These are phyloP conservation scores for Suillus sp. DNA, from an alignment of 768 basidiomycete genomes.

Conservation along the genomic window DNA sequence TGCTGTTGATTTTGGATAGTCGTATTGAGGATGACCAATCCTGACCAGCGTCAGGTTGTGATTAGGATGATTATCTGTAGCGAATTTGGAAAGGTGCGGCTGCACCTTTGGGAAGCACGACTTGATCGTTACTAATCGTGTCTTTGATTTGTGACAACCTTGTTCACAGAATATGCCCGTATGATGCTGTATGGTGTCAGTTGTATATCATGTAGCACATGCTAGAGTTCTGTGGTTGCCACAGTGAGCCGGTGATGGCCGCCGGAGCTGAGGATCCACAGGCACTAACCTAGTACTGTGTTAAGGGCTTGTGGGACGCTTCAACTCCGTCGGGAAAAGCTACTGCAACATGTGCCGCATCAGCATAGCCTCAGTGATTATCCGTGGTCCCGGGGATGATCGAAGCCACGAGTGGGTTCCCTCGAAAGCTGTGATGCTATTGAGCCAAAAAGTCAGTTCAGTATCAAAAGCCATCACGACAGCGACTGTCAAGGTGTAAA, in stretches of 20 bases:
- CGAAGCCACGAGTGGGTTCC: not conserved
- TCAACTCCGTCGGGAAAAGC: not conserved
- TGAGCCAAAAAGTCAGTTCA: not conserved
- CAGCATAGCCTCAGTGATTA: not conserved
- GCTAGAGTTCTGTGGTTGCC: not conserved
- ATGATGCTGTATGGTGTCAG: not conserved
- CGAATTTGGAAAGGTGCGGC: not conserved
- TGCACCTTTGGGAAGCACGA: not conserved
- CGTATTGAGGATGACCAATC: not conserved
- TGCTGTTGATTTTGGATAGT: not conserved
- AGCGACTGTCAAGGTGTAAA: not conserved
- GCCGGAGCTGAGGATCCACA: not conserved
- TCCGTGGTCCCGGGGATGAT: not conserved
- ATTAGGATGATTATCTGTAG: not conserved
- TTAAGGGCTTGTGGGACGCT: not conserved
- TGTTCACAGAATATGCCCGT: not conserved
- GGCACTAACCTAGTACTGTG: not conserved
- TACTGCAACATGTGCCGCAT: not conserved
- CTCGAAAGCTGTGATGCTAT: not conserved
- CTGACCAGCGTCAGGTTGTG: not conserved
- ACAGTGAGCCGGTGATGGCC: conserved; percentile 2
- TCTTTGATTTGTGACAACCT: not conserved
- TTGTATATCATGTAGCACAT: not conserved
- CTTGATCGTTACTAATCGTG: not conserved
- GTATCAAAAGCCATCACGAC: conserved; percentile 1